Percentiles rank a stretch among this genome's conserved stretches.
These are phyloP conservation scores for Spathaspora gorwiae DNA, from an alignment of 805 yeast genomes.

Conservation along the genomic window DNA sequence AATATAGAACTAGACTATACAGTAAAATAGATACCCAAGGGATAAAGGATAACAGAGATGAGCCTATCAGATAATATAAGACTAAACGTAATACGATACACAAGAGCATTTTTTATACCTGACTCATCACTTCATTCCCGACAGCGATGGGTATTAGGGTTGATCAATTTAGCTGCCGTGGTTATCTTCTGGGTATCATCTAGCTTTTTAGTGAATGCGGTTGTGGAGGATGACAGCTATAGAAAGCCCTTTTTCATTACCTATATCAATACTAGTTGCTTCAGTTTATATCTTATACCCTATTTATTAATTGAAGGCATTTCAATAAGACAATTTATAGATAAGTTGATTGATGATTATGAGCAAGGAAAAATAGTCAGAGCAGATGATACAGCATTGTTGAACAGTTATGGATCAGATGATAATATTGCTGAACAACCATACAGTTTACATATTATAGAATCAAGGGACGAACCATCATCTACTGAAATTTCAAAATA, in stretches of 20 bases:
- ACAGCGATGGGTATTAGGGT: slow-evolving; percentile 72
- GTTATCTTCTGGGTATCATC: slow-evolving; percentile 88
- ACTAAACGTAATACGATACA: slow-evolving; percentile 6
- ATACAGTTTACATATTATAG: slow-evolving; percentile 1
- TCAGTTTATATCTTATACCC: slow-evolving; percentile 72
- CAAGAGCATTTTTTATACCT: slow-evolving; percentile 16
- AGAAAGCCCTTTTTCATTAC: slow-evolving; percentile 91
- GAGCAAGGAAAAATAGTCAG: slow-evolving; percentile 6
- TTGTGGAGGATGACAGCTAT: slow-evolving; percentile 66
- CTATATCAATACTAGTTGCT: slow-evolving; percentile 83
- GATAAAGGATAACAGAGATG: background rate
- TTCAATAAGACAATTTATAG: slow-evolving; percentile 18
- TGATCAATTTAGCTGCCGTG: slow-evolving; percentile 67
- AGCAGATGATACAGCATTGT: slow-evolving; percentile 22
- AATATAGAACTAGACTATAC: background rate
- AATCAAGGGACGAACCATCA: slow-evolving; percentile 2
- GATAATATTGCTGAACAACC: slow-evolving; percentile 4
- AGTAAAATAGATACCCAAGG: background rate
- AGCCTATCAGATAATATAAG: slow-evolving; percentile 1
- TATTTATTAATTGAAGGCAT: slow-evolving; percentile 32
- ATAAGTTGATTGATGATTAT: slow-evolving; percentile 20
- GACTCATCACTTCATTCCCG: slow-evolving; percentile 20
- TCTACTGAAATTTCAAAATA: slow-evolving; percentile 30
- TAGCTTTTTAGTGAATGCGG: slow-evolving; percentile 74
- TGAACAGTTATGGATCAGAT: slow-evolving; percentile 18